Percentiles rank a stretch among this genome's conserved stretches.
Evolutionary conservation across 371 early-diverging fungal species (phyloP).

Genomic region (Lichtheimia corymbifera): DNA sequence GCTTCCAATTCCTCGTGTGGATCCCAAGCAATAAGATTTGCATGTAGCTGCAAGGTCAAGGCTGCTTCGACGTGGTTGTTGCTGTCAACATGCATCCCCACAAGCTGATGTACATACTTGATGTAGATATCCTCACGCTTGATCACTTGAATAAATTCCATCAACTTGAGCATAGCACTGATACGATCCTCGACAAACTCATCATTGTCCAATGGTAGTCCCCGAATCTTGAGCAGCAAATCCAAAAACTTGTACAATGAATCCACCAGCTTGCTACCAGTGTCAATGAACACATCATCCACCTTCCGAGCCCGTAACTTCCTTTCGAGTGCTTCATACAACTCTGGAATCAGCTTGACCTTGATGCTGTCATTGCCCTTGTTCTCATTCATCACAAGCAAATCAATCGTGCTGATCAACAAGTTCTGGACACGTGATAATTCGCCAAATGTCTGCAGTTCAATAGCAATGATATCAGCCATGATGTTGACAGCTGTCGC

Average conservation of each 20-base stretch:
- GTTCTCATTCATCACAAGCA: conserved; percentile 58
- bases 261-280: conserved; percentile 45
- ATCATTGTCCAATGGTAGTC: conserved; percentile 56
- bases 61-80: conserved; percentile 73
- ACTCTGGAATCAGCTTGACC: conserved; percentile 33
- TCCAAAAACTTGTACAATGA: conserved; percentile 58
- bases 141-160: conserved; percentile 64
- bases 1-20: conserved; percentile 45
- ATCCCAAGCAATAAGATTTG: conserved; percentile 70
- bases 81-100: conserved; percentile 59
- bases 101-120: conserved; percentile 72
- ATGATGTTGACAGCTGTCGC: conserved; percentile 56
- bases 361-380: conserved; percentile 52
- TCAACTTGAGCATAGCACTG: conserved; percentile 62
- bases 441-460: conserved; percentile 53
- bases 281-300: conserved; percentile 20
- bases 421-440: conserved; percentile 58
- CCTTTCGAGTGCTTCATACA: conserved; percentile 30
- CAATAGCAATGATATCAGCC: conserved; percentile 66
- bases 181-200: conserved; percentile 71
- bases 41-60: conserved; percentile 68
- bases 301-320: conserved; percentile 26
- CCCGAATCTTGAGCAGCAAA: conserved; percentile 57
- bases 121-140: conserved; percentile 69
- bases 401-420: conserved; percentile 64